Evolutionary conservation across 495 filamentous ascomycete genomes (phyloP).

Genomic region (Pyrenula aspistea): DNA sequence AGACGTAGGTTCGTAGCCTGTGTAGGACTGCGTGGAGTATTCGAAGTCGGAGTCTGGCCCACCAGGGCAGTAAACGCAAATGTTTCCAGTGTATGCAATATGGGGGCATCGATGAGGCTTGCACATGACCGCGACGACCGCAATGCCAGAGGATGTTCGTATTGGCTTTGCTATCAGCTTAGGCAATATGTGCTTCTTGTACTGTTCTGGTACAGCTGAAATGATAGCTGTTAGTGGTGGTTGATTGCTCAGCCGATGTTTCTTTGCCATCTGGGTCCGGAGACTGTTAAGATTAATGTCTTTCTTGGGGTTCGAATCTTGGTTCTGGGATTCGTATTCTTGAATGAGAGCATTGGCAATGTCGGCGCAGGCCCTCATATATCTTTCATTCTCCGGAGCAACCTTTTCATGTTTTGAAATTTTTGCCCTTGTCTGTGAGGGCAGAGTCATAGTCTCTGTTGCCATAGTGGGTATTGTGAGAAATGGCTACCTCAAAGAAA

Average conservation of each 20-base stretch:
- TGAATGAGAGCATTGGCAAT: slow-evolving; percentile 88
- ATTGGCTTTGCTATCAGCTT: slow-evolving; percentile 96
- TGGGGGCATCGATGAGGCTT: slow-evolving; percentile 97
- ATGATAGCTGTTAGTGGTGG: slow-evolving; percentile 95
- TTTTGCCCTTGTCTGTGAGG: slow-evolving; percentile 35
- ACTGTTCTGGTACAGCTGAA: slow-evolving; percentile 92
- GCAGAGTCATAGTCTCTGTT: slow-evolving; percentile 48
- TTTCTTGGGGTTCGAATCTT: slow-evolving; percentile 56
- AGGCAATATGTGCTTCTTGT: slow-evolving; percentile 97
- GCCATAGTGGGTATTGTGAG: slow-evolving; percentile 47
- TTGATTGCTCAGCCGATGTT: slow-evolving; percentile 72
- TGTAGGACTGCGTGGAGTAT: slow-evolving; percentile 97
- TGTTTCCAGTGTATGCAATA: slow-evolving; percentile 95
- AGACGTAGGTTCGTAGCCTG: slow-evolving; percentile 93
- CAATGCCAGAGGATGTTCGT: slow-evolving; percentile 88
- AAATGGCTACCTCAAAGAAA: too few relatives aligned
- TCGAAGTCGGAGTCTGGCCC: slow-evolving; percentile 97
- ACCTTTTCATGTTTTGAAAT: slow-evolving; percentile 60
- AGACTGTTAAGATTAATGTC: slow-evolving; percentile 91
- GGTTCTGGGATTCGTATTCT: slow-evolving; percentile 69
- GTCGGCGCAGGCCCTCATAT: slow-evolving; percentile 85
- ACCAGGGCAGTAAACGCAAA: slow-evolving; percentile 97
- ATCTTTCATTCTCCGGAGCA: slow-evolving; percentile 85
- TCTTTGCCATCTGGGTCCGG: slow-evolving; percentile 79
- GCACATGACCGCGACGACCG: slow-evolving; percentile 99